Evolutionary conservation across 2,329 filamentous ascomycete genomes (phyloP), one percentile per base, ranked within the genome.

Genomic region (Aspergillus glaucus): DNA sequence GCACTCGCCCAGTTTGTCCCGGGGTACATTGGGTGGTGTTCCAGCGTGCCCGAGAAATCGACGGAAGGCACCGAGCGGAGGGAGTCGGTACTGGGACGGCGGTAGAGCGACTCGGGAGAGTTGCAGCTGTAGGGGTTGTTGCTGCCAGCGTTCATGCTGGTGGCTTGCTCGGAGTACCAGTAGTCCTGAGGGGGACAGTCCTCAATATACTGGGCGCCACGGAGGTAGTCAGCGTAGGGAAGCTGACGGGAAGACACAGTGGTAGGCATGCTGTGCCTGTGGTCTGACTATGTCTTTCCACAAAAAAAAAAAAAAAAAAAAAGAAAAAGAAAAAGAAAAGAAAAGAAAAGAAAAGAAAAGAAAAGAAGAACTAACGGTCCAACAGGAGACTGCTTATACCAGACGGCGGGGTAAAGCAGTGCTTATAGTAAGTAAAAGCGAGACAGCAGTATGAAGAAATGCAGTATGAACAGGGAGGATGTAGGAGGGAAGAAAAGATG

Each of bases 121-220:
- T 58, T 61, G 32, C 56, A 55, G 24, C 57, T 50, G 45, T 65
- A 65, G 6, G 62, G 60, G 47, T 60, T 64, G 44, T 57, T 55
- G 50, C 51, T 60, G 40, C 51, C 47, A 15, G 55, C 45, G 4
- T 46, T 30, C 10, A 30, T 30, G 9, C 5, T 30, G 26, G 26
- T 43, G 49, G 53, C 24, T 5, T 43, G 36, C 14, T 36, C 14
- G 10, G 26, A 30, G 10, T 30, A 30, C 15, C 46, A 28, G 6
- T 46, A 55, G 14, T 40, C 39, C 40, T 47, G 49, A 40, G 56
- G 52, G 6, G 52, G 45, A 45, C 52, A 46, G 19, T 51, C 42
- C 22, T 56, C 58, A 57, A 62, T 56, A 34, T 55, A 50, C 10
- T 58, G 49, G 37, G 55, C 55, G 40, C 60, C 56, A 21, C 56